Evolutionary conservation across 495 filamentous ascomycete species (phyloP), one percentile per base, ranked within the genome.

Genomic region (Annulohypoxylon bovei): DNA sequence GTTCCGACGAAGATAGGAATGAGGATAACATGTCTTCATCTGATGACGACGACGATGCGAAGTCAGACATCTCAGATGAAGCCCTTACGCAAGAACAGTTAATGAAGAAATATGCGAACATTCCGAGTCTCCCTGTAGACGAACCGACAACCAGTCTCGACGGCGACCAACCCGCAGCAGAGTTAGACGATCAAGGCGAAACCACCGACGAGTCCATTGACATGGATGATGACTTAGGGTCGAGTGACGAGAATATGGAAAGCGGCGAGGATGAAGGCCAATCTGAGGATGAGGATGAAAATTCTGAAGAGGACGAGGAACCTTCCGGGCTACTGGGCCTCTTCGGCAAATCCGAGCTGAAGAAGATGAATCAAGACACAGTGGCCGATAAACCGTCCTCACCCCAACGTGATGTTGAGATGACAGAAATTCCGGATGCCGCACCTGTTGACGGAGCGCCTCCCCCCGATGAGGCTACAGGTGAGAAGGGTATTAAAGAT

Each of bases 201-300:
- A 84, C 83, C 32, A 92, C 87, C 40, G 93, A 95, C 71, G 91
- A 91, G 66, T 95, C 92, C 8, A 89, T 92, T 6, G 92, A 95
- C 65, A 97, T 97, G 94, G 90, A 94, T 70, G 91, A 94, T 72
- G 92, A 95, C 67, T 86, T 92, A 78, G 88, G 88, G 25, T 90
- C 91, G 30, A 90, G 84, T 39, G 89, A 91, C 42, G 87, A 89
- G 8, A 82, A 86, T 12, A 81, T 78, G 18, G 84, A 81, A 18
- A 78, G 77, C 25, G 82, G 78, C 14, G 87, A 86, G 5, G 83
- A 82, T 14, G 72, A 59, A 20, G 81, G 77, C 11, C 79, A 77
- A 0, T 76, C 79, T 8, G 84, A 80, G 14, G 80, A 79, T 16
- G 84, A 83, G 25, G 84, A 80, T 9, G 84, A 86, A 28, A 85